Percentiles rank a stretch among this genome's conserved stretches.
Evolutionary conservation across 345 rosid species (phyloP).

Genomic region (Pistacia integerrima): DNA sequence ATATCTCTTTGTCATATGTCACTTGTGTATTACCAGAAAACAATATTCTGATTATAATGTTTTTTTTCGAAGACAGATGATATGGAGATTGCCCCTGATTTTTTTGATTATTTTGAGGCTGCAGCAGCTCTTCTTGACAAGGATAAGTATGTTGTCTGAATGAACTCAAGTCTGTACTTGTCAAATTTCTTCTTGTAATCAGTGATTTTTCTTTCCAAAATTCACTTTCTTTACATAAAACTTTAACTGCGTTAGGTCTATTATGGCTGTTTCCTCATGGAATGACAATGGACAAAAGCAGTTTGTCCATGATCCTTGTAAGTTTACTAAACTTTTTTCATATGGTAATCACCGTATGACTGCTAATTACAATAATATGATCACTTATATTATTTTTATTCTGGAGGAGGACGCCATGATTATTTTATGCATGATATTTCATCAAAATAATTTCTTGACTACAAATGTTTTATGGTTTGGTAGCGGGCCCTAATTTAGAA

Average conservation of each 20-base stretch:
- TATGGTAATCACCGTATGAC: not conserved
- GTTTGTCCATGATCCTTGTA: slow-evolving; percentile 93
- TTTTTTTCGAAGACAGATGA: slow-evolving; percentile 72
- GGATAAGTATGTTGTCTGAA: slow-evolving; percentile 67
- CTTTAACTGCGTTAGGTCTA: slow-evolving; percentile 60
- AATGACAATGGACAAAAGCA: slow-evolving; percentile 99
- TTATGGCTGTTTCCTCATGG: slow-evolving; percentile 99
- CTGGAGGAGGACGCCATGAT: not conserved
- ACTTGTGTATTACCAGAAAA: slow-evolving; percentile 12
- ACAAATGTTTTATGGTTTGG: too few species aligned
- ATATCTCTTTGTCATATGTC: not conserved
- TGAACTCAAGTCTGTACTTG: slow-evolving; percentile 14
- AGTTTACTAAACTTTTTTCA: slow-evolving; percentile 31
- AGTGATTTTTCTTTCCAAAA: not conserved
- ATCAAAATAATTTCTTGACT: not conserved
- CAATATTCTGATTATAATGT: slow-evolving; percentile 22
- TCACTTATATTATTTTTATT: not conserved
- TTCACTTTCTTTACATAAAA: slow-evolving; percentile 19
- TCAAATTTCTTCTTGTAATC: slow-evolving; percentile 7
- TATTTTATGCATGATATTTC: not conserved
- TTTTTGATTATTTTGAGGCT: slow-evolving; percentile 97
- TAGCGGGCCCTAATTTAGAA: too few species aligned
- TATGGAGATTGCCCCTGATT: slow-evolving; percentile 97
- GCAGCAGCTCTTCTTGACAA: slow-evolving; percentile 81
- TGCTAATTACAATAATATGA: not conserved